phyloP scores from a whole-genome alignment of 306 rosid species.

The Alnus rubra region DNA sequence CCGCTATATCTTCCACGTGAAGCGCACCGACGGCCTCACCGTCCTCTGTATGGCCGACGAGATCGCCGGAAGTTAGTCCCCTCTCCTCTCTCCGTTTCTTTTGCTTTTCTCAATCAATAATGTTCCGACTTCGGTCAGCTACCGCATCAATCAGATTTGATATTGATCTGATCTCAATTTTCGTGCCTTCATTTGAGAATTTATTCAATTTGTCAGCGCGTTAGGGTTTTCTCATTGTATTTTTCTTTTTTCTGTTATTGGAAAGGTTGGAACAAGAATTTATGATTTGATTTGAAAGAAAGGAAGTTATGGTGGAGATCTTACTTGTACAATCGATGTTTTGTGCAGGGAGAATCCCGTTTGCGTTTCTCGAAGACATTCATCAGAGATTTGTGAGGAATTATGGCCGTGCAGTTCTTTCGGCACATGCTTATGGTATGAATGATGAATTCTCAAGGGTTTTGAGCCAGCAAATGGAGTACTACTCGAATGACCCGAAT shows the following conservation, averaged over 20 bases:
- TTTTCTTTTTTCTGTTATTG: no score
- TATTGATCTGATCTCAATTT: not conserved
- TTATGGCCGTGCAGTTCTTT: constrained; percentile 80
- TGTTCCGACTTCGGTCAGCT: not conserved
- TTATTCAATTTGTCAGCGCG: no score
- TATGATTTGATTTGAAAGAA: not conserved
- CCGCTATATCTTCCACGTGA: constrained; percentile 84
- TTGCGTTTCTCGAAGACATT: constrained; percentile 90
- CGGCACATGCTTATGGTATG: constrained; percentile 90
- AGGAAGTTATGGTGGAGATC: not conserved
- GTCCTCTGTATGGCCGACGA: constrained; percentile 99
- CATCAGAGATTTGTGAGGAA: constrained; percentile 91
- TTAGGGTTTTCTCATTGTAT: not conserved
- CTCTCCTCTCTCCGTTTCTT: not conserved
- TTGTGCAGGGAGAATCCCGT: constrained; percentile 79
- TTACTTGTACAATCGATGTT: not conserved
- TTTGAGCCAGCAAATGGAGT: constrained; percentile 88
- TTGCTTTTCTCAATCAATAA: not conserved
- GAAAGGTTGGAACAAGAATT: not conserved
- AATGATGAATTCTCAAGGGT: constrained; percentile 95
- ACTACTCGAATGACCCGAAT: constrained; percentile 90
- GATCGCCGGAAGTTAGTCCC: constrained; percentile 66
- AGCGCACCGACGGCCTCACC: constrained; percentile 97
- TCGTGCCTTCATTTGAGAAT: no score
- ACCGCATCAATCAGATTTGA: not conserved